Conservation (phyloP, 2,329 filamentous ascomycete genomes). For the Epichloe gansuensis region DNA sequence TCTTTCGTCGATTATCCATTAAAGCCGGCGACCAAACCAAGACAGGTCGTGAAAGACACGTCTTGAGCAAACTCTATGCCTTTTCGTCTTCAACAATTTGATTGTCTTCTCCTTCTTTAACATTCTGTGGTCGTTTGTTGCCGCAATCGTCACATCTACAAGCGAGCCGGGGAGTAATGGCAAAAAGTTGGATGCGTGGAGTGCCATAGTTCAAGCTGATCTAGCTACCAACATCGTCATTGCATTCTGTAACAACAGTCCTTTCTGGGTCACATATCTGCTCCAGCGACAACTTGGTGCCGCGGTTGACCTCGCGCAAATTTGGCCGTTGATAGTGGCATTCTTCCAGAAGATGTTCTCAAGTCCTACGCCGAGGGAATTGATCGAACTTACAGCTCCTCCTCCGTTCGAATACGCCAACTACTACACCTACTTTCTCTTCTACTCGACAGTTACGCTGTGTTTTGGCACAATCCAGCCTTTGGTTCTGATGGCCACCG, state of each 20-base stretch:
- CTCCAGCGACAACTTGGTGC: slow-evolving; percentile 88
- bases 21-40: slow-evolving; percentile 83
- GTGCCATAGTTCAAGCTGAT: slow-evolving; percentile 52
- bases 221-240: slow-evolving; percentile 54
- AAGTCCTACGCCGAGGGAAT: slow-evolving; percentile 75
- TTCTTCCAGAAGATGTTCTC: slow-evolving; percentile 78
- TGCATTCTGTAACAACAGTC: slow-evolving; percentile 70
- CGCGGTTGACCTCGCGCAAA: slow-evolving; percentile 83
- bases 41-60: slow-evolving; percentile 82
- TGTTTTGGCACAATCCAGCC: slow-evolving; percentile 80
- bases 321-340: slow-evolving; percentile 72
- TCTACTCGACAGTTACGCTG: slow-evolving; percentile 80
- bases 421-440: slow-evolving; percentile 98
- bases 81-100: slow-evolving; percentile 98
- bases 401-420: slow-evolving; percentile 88
- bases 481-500: slow-evolving; percentile 72
- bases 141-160: slow-evolving; percentile 49
- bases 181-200: slow-evolving; percentile 49
- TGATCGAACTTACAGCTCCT: slow-evolving; percentile 87
- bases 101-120: slow-evolving; percentile 90
- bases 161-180: slow-evolving; percentile 14
- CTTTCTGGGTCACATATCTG: slow-evolving; percentile 91
- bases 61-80: slow-evolving; percentile 77
- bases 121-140: slow-evolving; percentile 62
- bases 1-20: slow-evolving; percentile 79